These are phyloP conservation scores for Cryoendolithus antarcticus DNA, from an alignment of 2,329 filamentous ascomycete species.

Conservation along the genomic window DNA sequence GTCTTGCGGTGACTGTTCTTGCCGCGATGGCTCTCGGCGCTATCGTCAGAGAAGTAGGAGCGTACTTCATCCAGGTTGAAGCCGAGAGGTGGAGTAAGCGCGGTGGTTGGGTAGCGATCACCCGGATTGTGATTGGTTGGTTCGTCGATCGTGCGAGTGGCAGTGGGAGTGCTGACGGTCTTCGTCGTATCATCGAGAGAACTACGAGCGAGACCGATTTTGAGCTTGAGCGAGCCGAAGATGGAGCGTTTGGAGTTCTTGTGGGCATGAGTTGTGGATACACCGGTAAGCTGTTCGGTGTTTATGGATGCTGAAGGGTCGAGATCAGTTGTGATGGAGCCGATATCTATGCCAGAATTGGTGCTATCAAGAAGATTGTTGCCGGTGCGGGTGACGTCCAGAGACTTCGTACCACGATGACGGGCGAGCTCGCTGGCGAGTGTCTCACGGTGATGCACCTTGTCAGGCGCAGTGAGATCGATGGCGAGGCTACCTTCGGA, in stretches of 20 bases:
- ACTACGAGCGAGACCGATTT: slow-evolving; percentile 17
- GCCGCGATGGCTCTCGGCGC: slow-evolving; percentile 13
- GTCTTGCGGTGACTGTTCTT: slow-evolving; percentile 13
- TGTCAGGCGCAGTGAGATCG: slow-evolving; percentile 25
- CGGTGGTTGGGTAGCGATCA: slow-evolving; percentile 38
- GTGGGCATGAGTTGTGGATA: slow-evolving; percentile 13
- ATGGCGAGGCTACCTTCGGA: slow-evolving; percentile 27
- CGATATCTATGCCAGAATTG: slow-evolving; percentile 20
- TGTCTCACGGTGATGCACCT: slow-evolving; percentile 19
- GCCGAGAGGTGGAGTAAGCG: slow-evolving; percentile 30
- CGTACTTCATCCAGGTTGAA: slow-evolving; percentile 29
- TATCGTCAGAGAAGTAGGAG: slow-evolving; percentile 32
- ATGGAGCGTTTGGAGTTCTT: slow-evolving; percentile 24
- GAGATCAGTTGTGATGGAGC: slow-evolving; percentile 16
- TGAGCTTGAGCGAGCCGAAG: slow-evolving; percentile 24
- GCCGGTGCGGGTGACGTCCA: slow-evolving; percentile 12
- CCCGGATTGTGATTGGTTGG: slow-evolving; percentile 25
- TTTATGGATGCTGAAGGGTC: slow-evolving; percentile 18
- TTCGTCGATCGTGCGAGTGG: slow-evolving; percentile 11
- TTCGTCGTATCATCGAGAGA: slow-evolving; percentile 5
- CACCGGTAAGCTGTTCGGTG: slow-evolving; percentile 21
- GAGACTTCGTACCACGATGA: slow-evolving; percentile 16
- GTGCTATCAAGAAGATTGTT: slow-evolving; percentile 9
- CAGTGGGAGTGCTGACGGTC: slow-evolving; percentile 2
- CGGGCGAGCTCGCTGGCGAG: slow-evolving; percentile 16